Conservation (phyloP, 441 rosid species). For the Brassica hybrid region DNA sequence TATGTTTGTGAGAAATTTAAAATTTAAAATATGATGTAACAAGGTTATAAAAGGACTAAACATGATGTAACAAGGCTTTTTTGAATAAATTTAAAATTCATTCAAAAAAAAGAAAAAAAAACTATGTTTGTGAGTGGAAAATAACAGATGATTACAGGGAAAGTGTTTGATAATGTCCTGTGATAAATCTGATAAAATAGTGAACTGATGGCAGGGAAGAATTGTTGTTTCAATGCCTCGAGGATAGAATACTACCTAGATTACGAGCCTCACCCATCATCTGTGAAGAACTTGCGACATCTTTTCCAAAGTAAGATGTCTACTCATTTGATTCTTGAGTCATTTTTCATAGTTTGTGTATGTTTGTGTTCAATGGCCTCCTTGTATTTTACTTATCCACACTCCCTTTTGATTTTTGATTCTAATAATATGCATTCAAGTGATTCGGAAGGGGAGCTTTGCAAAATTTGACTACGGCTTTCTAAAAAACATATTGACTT, state of each 20-base stretch:
- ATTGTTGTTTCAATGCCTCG: constrained; percentile 81
- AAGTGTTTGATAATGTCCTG: background rate
- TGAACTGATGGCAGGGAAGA: constrained; percentile 22
- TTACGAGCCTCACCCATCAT: constrained; percentile 92
- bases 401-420: background rate
- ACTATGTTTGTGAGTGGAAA: background rate
- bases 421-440: constrained; percentile 43
- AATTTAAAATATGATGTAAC: too few relatives aligned
- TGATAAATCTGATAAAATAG: too few relatives aligned
- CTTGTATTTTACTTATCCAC: background rate
- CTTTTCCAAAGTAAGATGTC: constrained; percentile 81
- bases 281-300: constrained; percentile 84
- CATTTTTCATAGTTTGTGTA: background rate
- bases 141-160: background rate
- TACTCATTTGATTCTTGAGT: background rate
- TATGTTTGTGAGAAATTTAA: background rate
- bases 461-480: constrained; percentile 76
- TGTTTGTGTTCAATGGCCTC: constrained; percentile 3
- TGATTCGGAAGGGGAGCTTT: constrained; percentile 89
- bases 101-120: too few relatives aligned
- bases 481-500: constrained; percentile 58
- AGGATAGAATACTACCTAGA: constrained; percentile 66
- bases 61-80: too few relatives aligned
- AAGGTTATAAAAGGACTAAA: too few relatives aligned
- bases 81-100: too few relatives aligned